Evolutionary conservation across 106 monocot species (phyloP), one percentile per base, ranked within the genome.

Genomic region (Dendrobium nobile): DNA sequence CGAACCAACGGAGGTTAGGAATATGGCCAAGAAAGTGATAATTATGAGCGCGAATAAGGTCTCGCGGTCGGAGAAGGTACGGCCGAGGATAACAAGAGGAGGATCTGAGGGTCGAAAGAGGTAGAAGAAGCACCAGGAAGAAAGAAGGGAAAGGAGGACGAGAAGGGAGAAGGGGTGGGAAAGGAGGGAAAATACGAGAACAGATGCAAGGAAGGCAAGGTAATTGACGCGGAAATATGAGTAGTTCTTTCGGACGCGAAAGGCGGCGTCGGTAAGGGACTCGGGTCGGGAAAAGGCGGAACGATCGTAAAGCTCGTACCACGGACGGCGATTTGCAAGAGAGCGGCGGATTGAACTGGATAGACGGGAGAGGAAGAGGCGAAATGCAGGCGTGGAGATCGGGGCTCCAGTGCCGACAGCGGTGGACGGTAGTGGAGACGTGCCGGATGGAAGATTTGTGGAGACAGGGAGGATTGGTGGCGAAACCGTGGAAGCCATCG

Each of bases 181-280:
- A 48, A 89, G 80, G 28, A 89, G 87, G 41, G 87, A 89, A 74
- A 87, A 27, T 41, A 86, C 82, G 79, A 89, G 87, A n/a, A 75
- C 73, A 54, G 80, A 24, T 19, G 80, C 70, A 55, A 89, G 54
- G 79, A 89, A 43, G 80, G 77, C 59, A 80, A 75, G 51, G 80
- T 89, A 89, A 84, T 89, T 89, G 77, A 87, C 78, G 42, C 80
- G 79, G 85, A 89, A 89, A 77, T 89, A 89, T 78, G 80, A 40
- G 77, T 86, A 80, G 80, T 89, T 89, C 28, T 81, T 82, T 8
- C 82, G 82, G 85, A 89, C 27, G 41, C 89, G 89, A 82, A 82
- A 77, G 77, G 74, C 37, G 47, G 87, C 89, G 27, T 79, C 61
- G 73, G 86, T 61, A 47, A 85, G 51, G 41, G 89, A 87, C 33